phyloP scores from a whole-genome alignment of 768 basidiomycete genomes.

The Trametes sanguinea region DNA sequence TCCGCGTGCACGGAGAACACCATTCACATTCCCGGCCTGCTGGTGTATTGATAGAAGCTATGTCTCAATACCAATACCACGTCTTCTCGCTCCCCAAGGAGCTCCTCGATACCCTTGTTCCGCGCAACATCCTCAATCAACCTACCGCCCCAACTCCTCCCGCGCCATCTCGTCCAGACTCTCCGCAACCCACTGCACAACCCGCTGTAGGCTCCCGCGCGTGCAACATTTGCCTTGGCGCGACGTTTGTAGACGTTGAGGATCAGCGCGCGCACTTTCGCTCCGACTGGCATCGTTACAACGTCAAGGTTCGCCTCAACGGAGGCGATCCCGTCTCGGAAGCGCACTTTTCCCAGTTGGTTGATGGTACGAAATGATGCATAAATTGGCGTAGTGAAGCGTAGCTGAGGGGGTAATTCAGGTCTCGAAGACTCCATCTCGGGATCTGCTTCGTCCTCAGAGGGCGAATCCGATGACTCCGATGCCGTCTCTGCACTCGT shows the following conservation, averaged over 20 bases:
- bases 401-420: constrained; percentile 29
- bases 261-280: constrained; percentile 86
- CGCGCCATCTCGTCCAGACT: constrained; percentile 33
- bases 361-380: constrained; percentile 63
- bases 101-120: constrained; percentile 69
- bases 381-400: neutral
- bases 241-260: constrained; percentile 69
- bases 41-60: constrained; percentile 9
- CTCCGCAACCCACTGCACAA: constrained; percentile 34
- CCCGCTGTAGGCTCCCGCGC: constrained; percentile 47
- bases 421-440: constrained; percentile 87
- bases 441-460: constrained; percentile 80
- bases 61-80: constrained; percentile 58
- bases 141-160: constrained; percentile 31
- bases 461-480: constrained; percentile 59
- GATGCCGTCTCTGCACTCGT: constrained; percentile 70
- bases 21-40: neutral
- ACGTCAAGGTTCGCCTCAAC: constrained; percentile 79
- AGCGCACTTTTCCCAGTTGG: constrained; percentile 68
- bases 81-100: constrained; percentile 72
- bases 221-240: constrained; percentile 74
- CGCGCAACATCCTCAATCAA: constrained; percentile 58
- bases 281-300: constrained; percentile 98
- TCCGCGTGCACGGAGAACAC: no score
- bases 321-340: constrained; percentile 68